Evolutionary conservation across 495 filamentous ascomycete species (phyloP).

Genomic region (Neurospora discreta): DNA sequence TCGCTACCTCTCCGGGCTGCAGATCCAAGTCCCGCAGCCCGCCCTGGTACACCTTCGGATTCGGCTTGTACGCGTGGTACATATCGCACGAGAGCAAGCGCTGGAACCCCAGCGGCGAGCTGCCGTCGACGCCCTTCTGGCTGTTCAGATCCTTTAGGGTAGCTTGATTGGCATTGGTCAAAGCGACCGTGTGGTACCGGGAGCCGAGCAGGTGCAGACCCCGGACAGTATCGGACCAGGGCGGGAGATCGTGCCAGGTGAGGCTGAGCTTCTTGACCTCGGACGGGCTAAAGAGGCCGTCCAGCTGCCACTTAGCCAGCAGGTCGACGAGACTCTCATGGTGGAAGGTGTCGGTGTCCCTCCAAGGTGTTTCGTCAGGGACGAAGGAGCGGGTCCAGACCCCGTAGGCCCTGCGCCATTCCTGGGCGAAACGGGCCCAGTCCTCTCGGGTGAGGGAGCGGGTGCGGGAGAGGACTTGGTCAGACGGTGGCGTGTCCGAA

Average conservation of each 20-base stretch:
- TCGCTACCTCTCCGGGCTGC: conserved; percentile 49
- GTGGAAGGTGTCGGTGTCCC: conserved; percentile 58
- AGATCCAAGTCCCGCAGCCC: conserved; percentile 49
- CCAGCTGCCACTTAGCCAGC: conserved; percentile 41
- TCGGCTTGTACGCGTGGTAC: conserved; percentile 72
- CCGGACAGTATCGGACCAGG: conserved; percentile 52
- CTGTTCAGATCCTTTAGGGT: conserved; percentile 53
- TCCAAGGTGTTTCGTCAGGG: conserved; percentile 35
- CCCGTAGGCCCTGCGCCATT: conserved; percentile 57
- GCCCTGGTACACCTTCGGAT: conserved; percentile 54
- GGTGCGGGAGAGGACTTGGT: conserved; percentile 20
- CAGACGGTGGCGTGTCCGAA: background rate
- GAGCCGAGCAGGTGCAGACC: conserved; percentile 47
- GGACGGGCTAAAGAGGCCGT: conserved; percentile 45
- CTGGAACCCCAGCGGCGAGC: conserved; percentile 42
- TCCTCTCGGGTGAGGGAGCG: conserved; percentile 39
- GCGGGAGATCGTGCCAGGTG: conserved; percentile 59
- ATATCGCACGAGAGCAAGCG: conserved; percentile 53
- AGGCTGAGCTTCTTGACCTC: conserved; percentile 47
- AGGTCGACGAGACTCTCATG: conserved; percentile 46
- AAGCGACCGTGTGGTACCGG: conserved; percentile 47
- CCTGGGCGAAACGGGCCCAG: conserved; percentile 51
- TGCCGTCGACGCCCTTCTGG: conserved; percentile 25
- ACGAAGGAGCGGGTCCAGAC: conserved; percentile 46
- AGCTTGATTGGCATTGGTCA: conserved; percentile 63